These are phyloP conservation scores for Fusarium staphyleae DNA, from an alignment of 2,329 filamentous ascomycete genomes.

Conservation along the genomic window DNA sequence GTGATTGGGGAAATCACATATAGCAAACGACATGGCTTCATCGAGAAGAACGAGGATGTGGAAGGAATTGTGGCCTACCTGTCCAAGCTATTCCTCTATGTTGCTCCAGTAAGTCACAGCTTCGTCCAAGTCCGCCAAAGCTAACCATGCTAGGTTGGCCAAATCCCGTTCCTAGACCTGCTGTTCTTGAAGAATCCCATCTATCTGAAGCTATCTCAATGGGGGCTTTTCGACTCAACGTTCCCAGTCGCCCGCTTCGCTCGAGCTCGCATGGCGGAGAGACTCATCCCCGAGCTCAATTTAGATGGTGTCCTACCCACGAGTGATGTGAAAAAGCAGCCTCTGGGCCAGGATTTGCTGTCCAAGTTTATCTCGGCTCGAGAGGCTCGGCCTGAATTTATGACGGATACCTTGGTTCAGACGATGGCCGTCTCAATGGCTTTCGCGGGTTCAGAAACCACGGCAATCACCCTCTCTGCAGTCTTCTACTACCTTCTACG, in stretches of 20 bases:
- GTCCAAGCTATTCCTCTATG: constrained; percentile 71
- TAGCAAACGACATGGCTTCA: constrained; percentile 76
- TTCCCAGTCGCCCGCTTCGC: constrained; percentile 79
- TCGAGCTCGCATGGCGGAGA: constrained; percentile 69
- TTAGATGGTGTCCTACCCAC: constrained; percentile 44
- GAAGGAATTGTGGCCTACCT: constrained; percentile 76
- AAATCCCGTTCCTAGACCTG: constrained; percentile 75
- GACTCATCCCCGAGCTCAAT: constrained; percentile 56
- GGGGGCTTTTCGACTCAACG: constrained; percentile 71
- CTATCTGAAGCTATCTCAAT: constrained; percentile 70
- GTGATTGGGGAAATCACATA: constrained; percentile 82
- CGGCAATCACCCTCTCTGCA: constrained; percentile 73
- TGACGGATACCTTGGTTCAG: constrained; percentile 73
- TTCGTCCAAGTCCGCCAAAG: fast-evolving
- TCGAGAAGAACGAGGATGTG: constrained; percentile 77
- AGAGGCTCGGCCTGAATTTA: constrained; percentile 72
- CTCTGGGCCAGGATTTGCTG: constrained; percentile 65
- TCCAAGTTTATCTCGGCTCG: constrained; percentile 76
- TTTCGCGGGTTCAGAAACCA: constrained; percentile 80
- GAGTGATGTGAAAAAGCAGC: constrained; percentile 45
- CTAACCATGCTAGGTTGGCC: constrained; percentile 62
- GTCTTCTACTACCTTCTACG: constrained; percentile 79
- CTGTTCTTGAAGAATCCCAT: constrained; percentile 78
- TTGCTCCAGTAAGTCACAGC: constrained; percentile 63
- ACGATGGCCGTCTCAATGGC: constrained; percentile 76